Evolutionary conservation across 352 stramenopile species (phyloP), one percentile per base, ranked within the genome.

Genomic region (Elongisporangium senticosum): DNA sequence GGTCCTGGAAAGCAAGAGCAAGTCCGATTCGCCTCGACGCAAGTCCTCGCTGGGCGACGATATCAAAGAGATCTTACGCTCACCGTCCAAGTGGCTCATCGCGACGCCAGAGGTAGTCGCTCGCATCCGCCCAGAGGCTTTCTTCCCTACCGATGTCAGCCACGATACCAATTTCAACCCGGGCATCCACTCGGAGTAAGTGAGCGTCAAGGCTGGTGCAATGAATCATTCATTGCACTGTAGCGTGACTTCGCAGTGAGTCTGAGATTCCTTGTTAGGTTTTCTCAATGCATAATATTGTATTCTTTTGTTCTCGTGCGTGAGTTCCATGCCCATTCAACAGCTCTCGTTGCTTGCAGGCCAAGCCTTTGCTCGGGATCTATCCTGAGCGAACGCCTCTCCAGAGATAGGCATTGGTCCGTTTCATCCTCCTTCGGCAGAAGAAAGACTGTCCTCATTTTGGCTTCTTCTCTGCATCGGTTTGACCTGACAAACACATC

Each of bases 71-170:
- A 22, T 91, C 28, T 49, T 89, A 19, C 63, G 67, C 24, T 84
- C 78, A 2, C 78, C 82, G 6, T 75, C 79, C 39, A 85, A 89
- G 60, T 91, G 79, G 82, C 62, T 91, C 17, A 72, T 77, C 28
- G 52, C 55, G 5, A 43, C 58, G 11, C 55, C 63, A 7, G 65
- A 73, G 20, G 48, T 58, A 1, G 15, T 26, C 17, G 61, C 60
- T 3, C 62, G 61, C 14, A 86, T 89, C 39, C 72, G 62, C 10
- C 68, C 81, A 0, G 75, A 86, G 39, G 50, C 75, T 6, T 86
- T 86, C 59, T 89, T 83, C 63, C 82, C 77, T 1, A 61, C 57
- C 3, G 67, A 70, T 20, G 61, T 90, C 15, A 71, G 70, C 14
- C 67, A 77, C 48, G 67, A 92, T 39, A 59, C 50, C 33, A 43